Percentiles rank a stretch among this genome's conserved stretches.
Evolutionary conservation across 1,284 basidiomycete species (phyloP).

Genomic region (Coniophora puteana): DNA sequence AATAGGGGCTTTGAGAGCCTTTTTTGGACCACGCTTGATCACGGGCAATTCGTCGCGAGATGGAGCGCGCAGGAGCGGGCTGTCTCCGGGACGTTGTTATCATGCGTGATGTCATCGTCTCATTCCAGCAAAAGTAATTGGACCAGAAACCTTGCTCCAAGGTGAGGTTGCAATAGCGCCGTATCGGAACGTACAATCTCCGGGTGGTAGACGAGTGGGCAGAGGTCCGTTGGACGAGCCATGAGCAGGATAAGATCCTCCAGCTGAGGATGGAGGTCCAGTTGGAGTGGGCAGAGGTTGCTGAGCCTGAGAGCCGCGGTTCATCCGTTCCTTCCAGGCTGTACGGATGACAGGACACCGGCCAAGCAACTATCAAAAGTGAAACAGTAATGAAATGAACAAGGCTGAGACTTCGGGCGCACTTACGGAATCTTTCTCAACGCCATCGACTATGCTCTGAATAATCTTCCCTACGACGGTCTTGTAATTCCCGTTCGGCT

Average conservation of each 20-base stretch:
- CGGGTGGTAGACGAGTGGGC: slow-evolving; percentile 16
- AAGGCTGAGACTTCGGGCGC: slow-evolving; percentile 5
- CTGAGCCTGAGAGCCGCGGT: slow-evolving; percentile 14
- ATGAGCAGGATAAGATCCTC: slow-evolving; percentile 13
- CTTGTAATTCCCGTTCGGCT: slow-evolving; percentile 84
- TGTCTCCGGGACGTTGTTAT: too few species aligned
- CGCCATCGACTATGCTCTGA: slow-evolving; percentile 85
- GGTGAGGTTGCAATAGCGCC: slow-evolving; percentile 58
- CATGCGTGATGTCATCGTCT: slow-evolving; percentile 46
- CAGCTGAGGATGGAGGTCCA: slow-evolving; percentile 11
- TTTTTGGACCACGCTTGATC: too few species aligned
- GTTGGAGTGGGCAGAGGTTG: slow-evolving; percentile 25
- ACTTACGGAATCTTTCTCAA: slow-evolving; percentile 78
- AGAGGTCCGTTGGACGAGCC: slow-evolving; percentile 18
- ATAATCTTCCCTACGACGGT: slow-evolving; percentile 83
- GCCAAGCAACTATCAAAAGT: slow-evolving; percentile 51
- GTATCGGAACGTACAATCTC: slow-evolving; percentile 46
- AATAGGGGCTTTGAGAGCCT: too few species aligned
- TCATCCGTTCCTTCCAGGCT: slow-evolving; percentile 66
- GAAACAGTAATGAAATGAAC: slow-evolving; percentile 10
- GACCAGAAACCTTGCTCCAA: slow-evolving; percentile 74
- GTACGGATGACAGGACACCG: slow-evolving; percentile 57
- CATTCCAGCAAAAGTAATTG: slow-evolving; percentile 56
- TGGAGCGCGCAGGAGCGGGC: too few species aligned
- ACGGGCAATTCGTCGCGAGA: too few species aligned